Percentiles rank a stretch among this genome's conserved stretches.
Evolutionary conservation across 257 asterid species (phyloP).

Genomic region (Gardenia jasminoides): DNA sequence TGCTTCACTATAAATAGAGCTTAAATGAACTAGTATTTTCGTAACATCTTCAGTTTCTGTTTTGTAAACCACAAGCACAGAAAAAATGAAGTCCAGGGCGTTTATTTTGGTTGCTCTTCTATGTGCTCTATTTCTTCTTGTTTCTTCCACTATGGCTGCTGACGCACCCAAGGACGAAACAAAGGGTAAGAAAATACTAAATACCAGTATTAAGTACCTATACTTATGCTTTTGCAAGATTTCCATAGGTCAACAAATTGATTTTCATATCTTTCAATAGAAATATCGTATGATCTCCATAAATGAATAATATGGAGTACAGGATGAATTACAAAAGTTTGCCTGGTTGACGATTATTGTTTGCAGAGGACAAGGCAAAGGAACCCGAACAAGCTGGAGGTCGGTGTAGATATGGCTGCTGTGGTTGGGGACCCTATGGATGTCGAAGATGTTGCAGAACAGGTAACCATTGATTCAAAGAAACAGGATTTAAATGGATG

Average conservation of each 20-base stretch:
- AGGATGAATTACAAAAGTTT: background rate
- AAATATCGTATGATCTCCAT: no score
- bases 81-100: constrained; percentile 10
- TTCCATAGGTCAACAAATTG: no score
- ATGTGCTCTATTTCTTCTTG: constrained; percentile 1
- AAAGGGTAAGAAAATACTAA: background rate
- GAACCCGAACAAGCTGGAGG: background rate
- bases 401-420: background rate
- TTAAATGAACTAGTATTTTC: background rate
- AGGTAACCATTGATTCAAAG: no score
- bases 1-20: background rate
- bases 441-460: background rate
- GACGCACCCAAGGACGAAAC: background rate
- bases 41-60: background rate
- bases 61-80: background rate
- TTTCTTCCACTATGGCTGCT: background rate
- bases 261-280: no score
- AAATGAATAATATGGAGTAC: no score
- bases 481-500: no score
- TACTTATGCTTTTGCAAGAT: no score
- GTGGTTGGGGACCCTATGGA: background rate
- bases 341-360: background rate
- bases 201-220: background rate
- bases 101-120: constrained; percentile 8
- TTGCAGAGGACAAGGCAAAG: background rate